A percentile compares a stretch with the other conserved stretches of the same genome.
Conservation (phyloP, 371 early-diverging fungal species). For the Mortierella sp. region DNA sequence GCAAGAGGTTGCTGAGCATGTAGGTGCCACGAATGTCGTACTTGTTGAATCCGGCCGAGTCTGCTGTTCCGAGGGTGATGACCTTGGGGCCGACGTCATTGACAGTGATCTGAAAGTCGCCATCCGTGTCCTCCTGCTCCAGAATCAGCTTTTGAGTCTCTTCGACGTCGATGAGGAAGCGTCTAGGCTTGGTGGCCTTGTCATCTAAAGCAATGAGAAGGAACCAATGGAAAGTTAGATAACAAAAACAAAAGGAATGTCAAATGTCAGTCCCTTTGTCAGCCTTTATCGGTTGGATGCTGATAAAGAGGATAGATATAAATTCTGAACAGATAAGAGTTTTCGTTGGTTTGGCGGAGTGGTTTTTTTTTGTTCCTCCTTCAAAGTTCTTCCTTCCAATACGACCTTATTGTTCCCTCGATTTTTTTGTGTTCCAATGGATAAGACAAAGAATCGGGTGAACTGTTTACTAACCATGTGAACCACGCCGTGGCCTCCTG, state of each 20-base stretch:
- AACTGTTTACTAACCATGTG: constrained; percentile 40
- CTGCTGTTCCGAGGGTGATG: constrained; percentile 89
- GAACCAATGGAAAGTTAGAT: constrained; percentile 9
- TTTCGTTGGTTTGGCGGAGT: constrained; percentile 3
- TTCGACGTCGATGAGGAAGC: constrained; percentile 90
- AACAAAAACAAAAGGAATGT: neutral
- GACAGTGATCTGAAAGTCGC: constrained; percentile 95
- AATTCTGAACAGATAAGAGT: neutral
- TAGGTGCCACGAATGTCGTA: constrained; percentile 96
- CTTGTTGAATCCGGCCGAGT: constrained; percentile 87
- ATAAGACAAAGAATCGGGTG: constrained; percentile 6
- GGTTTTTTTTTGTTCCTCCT: neutral
- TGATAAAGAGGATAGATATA: neutral
- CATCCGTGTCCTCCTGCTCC: constrained; percentile 96
- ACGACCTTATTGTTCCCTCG: neutral
- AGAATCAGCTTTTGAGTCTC: constrained; percentile 86
- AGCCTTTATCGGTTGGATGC: neutral
- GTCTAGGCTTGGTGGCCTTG: constrained; percentile 74
- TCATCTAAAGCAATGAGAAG: constrained; percentile 68
- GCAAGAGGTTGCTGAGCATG: constrained; percentile 93
- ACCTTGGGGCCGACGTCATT: constrained; percentile 94
- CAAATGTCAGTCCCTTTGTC: neutral
- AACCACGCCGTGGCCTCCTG: constrained; percentile 52
- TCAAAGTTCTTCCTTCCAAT: neutral
- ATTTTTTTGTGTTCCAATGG: neutral